A percentile compares a stretch with the other conserved stretches of the same genome.
These are phyloP conservation scores for Physaria fendleri DNA, from an alignment of 345 rosid species.

Conservation along the genomic window DNA sequence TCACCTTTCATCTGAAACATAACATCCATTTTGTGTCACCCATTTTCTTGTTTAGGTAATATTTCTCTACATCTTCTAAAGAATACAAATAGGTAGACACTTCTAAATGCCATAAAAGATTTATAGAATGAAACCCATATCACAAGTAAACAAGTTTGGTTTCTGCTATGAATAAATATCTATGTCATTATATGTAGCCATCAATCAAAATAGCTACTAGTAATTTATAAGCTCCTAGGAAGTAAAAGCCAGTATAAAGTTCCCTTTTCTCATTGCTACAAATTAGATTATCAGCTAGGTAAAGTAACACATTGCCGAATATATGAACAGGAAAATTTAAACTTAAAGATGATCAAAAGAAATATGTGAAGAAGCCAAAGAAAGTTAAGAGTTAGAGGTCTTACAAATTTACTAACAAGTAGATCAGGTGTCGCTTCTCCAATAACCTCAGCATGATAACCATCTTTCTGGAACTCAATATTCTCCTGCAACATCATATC, in stretches of 20 bases:
- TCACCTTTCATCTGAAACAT: conserved; percentile 91
- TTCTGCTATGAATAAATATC: neutral
- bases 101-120: conserved; percentile 1
- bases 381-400: conserved; percentile 29
- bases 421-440: conserved; percentile 91
- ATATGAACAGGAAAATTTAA: neutral
- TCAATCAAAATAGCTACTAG: neutral
- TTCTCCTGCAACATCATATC: conserved; percentile 37
- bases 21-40: neutral
- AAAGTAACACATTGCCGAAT: neutral
- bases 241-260: neutral
- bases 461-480: conserved; percentile 64
- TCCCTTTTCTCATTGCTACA: neutral
- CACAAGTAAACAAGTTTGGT: neutral
- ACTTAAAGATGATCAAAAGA: conserved; percentile 1
- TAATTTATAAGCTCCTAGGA: neutral
- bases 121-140: neutral
- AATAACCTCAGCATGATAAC: conserved; percentile 72
- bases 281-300: neutral
- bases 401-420: conserved; percentile 78
- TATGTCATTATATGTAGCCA: neutral
- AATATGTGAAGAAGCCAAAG: neutral
- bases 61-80: neutral
- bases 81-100: neutral
- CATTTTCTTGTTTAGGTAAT: neutral